Base-by-base conservation (phyloP, 306 rosid genomes). In the Neltuma alba region DNA sequence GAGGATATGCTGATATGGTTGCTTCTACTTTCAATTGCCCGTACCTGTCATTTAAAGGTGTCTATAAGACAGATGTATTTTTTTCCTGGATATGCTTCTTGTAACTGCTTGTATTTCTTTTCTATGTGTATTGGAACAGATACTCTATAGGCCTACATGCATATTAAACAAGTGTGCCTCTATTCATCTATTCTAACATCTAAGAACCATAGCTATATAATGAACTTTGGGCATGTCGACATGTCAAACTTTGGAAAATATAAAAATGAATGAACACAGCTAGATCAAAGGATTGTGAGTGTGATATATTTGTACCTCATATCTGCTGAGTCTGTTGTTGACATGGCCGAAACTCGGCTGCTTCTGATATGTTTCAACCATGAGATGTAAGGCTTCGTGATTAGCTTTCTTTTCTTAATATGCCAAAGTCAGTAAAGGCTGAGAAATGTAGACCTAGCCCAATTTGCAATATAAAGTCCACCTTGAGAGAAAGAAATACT, bases 1-100 rank as follows among this genome's bases (percentile, higher is more conserved):
- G 15, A 3, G 74, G 27, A 16, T 89, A 87, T 61, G 68, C 57
- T 64, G 55, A 77, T 80, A 73, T 69, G 76, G 63, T 94, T 55
- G 92, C 81, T 69, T 80, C 90, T 60, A 80, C 89, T 41, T 94
- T 94, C 90, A 94, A 88, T 70, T 75, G 81, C 74, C 92, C 91
- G 23, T 86, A 78, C 72, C 69, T 94, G 60, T 88, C 97, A 77
- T 91, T 91, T 63, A 84, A 83, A 91, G 99, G 99, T 92, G 85
- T 80, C 76, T 54, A 28, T 72, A 16, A 54, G 50, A 58, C 36
- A 50, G 72, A 66, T 41, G 3, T 81, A 37, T 63, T 60, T 55
- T 74, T 16, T 52, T 8, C 23, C 31, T 8, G 57, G 20, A 15
- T 63, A 36, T 33, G 52, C 61, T 47, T 48, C 44, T 45, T 75